Evolutionary conservation across 768 basidiomycete genomes (phyloP), one percentile per base, ranked within the genome.

Genomic region (Leucocoprinus sp.): DNA sequence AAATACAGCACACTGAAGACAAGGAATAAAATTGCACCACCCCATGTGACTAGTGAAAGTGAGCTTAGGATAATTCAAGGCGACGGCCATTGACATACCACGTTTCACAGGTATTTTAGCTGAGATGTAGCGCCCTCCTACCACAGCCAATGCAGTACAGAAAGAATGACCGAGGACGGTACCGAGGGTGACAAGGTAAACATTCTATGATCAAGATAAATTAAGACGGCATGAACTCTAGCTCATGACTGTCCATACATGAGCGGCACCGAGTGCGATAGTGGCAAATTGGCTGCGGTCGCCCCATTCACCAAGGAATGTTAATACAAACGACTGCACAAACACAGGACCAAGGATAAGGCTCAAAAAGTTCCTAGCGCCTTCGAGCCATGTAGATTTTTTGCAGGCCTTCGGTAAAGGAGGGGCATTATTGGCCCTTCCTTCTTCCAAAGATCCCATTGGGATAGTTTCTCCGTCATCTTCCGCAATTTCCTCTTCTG

Each of bases 281-380:
- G 96, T 98, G 1, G 96, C 86, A 55, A 98, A 91, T 67, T 99
- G 95, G 57, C 91, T 95, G 43, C 95, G 68, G 65, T 98, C 96
- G 0, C 96, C 95, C 96, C 96, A 98, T 65, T 99, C 96, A 8
- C 93, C 96, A n/a, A 99, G 71, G 65, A 97, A 97, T 0, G 95
- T 98, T 49, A 99, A 71, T 24, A 95, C 68, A 57, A 99, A 97
- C 0, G 91, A 80, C 63, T 99, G 93, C 2, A 93, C 92, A 57
- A 97, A 95, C 1, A 96, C 90, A 0, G 95, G 95, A 0, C 89
- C 92, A 15, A 97, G 65, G 53, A 93, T 63, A 14, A 93, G 66
- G 55, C 80, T 82, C 60, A 78, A 84, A 55, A 92, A 82, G 60
- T 93, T 93, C 54, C 90, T 74, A 4, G 78, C 67, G 7, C 91